phyloP scores from a whole-genome alignment of 2,329 filamentous ascomycete species.

The Ceratocystis colombiana region DNA sequence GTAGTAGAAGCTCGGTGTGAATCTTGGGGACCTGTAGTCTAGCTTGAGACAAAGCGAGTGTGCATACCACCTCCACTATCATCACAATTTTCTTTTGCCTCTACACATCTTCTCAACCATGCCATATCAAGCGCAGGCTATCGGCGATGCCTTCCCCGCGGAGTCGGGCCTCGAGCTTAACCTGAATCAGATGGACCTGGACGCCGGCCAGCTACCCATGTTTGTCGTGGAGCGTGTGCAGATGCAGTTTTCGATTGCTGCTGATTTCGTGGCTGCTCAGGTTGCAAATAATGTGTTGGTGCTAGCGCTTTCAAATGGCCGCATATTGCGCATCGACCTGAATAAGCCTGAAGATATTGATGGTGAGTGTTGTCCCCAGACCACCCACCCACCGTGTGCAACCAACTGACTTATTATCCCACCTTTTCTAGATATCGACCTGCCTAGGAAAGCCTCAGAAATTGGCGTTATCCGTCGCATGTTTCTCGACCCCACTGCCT shows the following conservation, averaged over 20 bases:
- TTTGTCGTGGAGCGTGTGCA: constrained; percentile 90
- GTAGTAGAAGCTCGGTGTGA: not conserved
- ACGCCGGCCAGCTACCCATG: constrained; percentile 63
- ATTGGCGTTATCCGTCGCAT: constrained; percentile 87
- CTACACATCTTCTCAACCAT: constrained; percentile 36
- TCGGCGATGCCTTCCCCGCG: constrained; percentile 55
- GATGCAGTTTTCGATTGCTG: constrained; percentile 86
- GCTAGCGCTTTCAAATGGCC: constrained; percentile 79
- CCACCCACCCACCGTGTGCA: too few relatives aligned
- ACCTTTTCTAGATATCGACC: constrained; percentile 66
- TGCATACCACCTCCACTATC: not conserved
- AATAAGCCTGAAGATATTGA: constrained; percentile 94
- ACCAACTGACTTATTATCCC: not conserved
- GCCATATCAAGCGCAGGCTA: constrained; percentile 55
- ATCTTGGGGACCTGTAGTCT: not conserved
- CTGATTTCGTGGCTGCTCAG: constrained; percentile 91
- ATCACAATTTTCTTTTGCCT: not conserved
- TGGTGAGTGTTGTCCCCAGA: constrained; percentile 40
- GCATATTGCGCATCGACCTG: constrained; percentile 87
- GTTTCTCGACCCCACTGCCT: constrained; percentile 95
- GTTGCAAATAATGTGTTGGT: constrained; percentile 96
- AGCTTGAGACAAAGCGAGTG: not conserved
- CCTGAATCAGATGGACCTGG: constrained; percentile 38
- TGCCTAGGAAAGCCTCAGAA: constrained; percentile 86
- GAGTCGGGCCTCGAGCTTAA: constrained; percentile 47